These are phyloP conservation scores for Skeletonema grethae DNA, from an alignment of 108 stramenopile species.

Conservation along the genomic window DNA sequence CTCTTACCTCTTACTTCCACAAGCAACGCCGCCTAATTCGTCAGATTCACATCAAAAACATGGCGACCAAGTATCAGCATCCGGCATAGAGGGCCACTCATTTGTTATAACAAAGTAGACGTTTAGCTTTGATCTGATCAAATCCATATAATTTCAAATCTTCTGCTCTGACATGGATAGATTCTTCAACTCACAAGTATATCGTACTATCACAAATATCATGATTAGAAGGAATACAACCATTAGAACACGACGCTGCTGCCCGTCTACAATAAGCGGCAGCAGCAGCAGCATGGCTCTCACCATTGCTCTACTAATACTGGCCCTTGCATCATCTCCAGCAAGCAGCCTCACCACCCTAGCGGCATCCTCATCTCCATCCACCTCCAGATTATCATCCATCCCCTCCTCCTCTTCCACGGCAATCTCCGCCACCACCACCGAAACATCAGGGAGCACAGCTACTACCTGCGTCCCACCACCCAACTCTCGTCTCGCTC, in stretches of 20 bases:
- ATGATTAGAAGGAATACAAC: not conserved
- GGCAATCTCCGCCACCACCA: constrained; percentile 1
- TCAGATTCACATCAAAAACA: not conserved
- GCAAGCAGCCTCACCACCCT: not conserved
- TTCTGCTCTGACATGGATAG: too few relatives aligned
- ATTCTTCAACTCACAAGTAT: not conserved
- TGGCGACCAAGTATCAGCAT: not conserved
- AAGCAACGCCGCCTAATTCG: not conserved
- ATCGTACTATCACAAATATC: not conserved
- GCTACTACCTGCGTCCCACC: not conserved
- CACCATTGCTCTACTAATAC: not conserved
- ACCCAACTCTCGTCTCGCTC: constrained; percentile 10
- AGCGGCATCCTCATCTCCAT: not conserved
- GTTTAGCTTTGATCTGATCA: not conserved
- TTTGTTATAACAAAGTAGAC: not conserved
- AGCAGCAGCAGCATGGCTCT: not conserved
- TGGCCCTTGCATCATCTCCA: not conserved
- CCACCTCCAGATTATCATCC: not conserved
- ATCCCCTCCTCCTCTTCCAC: not conserved
- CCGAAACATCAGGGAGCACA: not conserved
- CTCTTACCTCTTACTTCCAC: too few relatives aligned
- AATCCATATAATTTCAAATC: too few relatives aligned
- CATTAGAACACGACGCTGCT: not conserved
- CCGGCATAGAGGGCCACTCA: not conserved
- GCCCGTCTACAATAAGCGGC: not conserved